Conservation (phyloP, 805 yeast genomes). For the Candida sithepensis region DNA sequence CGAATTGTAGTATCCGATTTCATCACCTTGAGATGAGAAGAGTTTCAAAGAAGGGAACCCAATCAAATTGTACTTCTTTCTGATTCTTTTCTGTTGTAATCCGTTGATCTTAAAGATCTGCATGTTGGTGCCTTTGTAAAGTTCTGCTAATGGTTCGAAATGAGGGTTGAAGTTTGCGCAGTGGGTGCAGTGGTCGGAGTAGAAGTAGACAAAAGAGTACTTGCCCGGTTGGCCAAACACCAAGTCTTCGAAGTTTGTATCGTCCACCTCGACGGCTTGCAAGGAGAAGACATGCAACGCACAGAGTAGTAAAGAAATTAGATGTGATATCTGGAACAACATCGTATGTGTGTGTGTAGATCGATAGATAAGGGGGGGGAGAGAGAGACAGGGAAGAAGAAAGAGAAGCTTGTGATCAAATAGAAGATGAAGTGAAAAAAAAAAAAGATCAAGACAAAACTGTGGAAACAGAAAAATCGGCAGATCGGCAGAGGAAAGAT, state of each 20-base stretch:
- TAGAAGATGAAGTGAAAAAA: too few relatives aligned
- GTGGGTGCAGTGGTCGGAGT: slow-evolving; percentile 41
- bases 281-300: background rate
- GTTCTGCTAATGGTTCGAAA: slow-evolving; percentile 39
- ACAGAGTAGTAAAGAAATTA: background rate
- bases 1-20: slow-evolving; percentile 33
- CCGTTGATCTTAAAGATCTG: slow-evolving; percentile 36
- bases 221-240: slow-evolving; percentile 25
- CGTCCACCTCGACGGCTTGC: slow-evolving; percentile 18
- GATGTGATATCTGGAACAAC: too few relatives aligned
- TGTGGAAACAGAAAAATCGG: too few relatives aligned
- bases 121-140: slow-evolving; percentile 37
- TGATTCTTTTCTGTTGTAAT: slow-evolving; percentile 31
- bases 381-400: too few relatives aligned
- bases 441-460: too few relatives aligned
- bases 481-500: too few relatives aligned
- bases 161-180: slow-evolving; percentile 46
- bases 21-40: slow-evolving; percentile 39
- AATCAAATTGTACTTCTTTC: slow-evolving; percentile 36
- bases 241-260: slow-evolving; percentile 21
- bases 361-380: background rate
- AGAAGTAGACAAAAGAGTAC: slow-evolving; percentile 45
- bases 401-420: too few relatives aligned
- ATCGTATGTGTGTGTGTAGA: background rate
- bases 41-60: slow-evolving; percentile 50